phyloP scores from a whole-genome alignment of 345 rosid genomes.

The Ricinus communis region DNA sequence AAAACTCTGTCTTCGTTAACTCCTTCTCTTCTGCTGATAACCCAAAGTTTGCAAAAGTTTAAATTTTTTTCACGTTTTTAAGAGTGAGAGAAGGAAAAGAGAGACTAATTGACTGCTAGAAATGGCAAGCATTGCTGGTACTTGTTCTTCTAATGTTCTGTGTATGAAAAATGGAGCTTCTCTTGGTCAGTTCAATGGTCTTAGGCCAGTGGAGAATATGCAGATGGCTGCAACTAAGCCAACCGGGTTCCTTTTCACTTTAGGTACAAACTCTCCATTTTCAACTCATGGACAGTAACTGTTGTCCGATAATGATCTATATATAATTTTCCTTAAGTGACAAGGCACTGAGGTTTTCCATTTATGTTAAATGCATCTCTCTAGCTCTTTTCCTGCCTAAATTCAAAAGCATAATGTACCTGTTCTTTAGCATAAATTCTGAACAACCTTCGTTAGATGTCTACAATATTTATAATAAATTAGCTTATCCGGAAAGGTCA shows the following conservation, averaged over 20 bases:
- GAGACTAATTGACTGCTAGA: conserved; percentile 6
- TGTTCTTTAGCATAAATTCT: no score
- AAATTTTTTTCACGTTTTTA: neutral
- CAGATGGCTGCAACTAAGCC: conserved; percentile 26
- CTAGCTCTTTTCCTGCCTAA: no score
- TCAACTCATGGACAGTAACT: no score
- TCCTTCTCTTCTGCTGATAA: conserved; percentile 33
- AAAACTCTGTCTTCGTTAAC: conserved; percentile 16
- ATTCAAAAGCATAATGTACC: no score
- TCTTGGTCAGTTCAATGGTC: conserved; percentile 43
- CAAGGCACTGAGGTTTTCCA: no score
- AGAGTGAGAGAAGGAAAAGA: neutral
- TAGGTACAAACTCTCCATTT: conserved; percentile 26
- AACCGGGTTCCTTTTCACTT: conserved; percentile 20
- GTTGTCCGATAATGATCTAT: no score
- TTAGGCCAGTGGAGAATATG: conserved; percentile 33
- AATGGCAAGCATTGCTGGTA: conserved; percentile 45
- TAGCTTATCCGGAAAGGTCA: no score
- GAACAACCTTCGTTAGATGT: no score
- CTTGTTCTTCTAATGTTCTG: conserved; percentile 35
- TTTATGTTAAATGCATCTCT: neutral
- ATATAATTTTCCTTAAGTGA: no score
- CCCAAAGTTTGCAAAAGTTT: conserved; percentile 22
- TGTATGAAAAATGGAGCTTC: conserved; percentile 31
- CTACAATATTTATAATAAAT: no score